phyloP scores from a whole-genome alignment of 2,329 filamentous ascomycete genomes.

The Scedosporium boydii region DNA sequence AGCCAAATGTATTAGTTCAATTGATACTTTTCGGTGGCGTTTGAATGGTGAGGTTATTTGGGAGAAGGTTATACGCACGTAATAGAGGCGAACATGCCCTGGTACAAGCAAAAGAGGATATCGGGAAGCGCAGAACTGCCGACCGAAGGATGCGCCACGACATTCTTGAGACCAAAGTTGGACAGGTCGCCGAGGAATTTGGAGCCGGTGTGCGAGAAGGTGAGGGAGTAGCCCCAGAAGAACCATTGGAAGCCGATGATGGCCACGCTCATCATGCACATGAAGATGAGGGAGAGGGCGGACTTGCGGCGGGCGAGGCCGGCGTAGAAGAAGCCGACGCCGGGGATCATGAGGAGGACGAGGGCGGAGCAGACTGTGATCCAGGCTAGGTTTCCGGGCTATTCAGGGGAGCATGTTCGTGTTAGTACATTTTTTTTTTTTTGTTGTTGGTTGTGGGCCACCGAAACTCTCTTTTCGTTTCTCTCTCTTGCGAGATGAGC shows the following conservation, averaged over 20 bases:
- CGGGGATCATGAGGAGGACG: conserved; percentile 86
- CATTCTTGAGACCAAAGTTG: conserved; percentile 74
- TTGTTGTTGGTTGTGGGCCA: background rate
- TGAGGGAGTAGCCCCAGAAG: conserved; percentile 85
- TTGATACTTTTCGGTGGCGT: background rate
- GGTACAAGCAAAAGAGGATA: conserved; percentile 75
- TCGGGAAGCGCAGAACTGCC: conserved; percentile 67
- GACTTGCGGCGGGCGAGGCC: conserved; percentile 84
- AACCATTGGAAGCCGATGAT: conserved; percentile 89
- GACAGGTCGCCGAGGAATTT: conserved; percentile 69
- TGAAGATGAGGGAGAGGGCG: conserved; percentile 75
- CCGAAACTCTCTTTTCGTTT: background rate
- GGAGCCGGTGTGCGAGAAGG: conserved; percentile 73
- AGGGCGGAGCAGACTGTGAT: conserved; percentile 67
- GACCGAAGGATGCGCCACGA: conserved; percentile 65
- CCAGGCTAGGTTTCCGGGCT: conserved; percentile 71
- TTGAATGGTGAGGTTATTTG: background rate
- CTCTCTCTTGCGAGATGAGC: background rate
- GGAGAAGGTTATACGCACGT: conserved; percentile 49
- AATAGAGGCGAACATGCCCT: conserved; percentile 83
- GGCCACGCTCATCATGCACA: conserved; percentile 71
- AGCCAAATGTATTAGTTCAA: background rate
- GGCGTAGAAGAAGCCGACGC: conserved; percentile 91
- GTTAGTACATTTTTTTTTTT: conserved; percentile 3
- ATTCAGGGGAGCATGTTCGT: conserved; percentile 26